These are phyloP conservation scores for Penicillium parvum DNA, from an alignment of 495 filamentous ascomycete genomes.

Conservation along the genomic window DNA sequence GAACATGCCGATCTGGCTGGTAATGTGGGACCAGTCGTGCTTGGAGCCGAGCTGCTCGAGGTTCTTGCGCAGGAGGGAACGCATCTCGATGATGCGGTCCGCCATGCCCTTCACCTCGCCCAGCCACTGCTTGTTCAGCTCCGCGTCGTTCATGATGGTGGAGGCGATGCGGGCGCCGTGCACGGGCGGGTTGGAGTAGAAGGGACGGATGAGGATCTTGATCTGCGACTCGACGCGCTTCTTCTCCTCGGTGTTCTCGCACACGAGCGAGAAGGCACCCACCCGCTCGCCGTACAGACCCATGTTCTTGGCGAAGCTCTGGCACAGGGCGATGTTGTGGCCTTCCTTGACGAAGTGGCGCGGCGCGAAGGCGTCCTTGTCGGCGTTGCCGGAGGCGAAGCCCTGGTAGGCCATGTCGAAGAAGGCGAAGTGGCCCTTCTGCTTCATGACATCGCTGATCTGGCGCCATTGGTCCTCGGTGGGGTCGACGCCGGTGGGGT, in stretches of 20 bases:
- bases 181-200: constrained; percentile 97
- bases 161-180: constrained; percentile 93
- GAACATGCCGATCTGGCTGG: constrained; percentile 98
- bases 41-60: constrained; percentile 90
- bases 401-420: constrained; percentile 99
- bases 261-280: constrained; percentile 91
- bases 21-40: constrained; percentile 98
- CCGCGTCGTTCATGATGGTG: constrained; percentile 83
- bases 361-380: constrained; percentile 88
- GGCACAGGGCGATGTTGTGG: constrained; percentile 81
- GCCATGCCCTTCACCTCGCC: constrained; percentile 98
- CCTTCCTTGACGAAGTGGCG: constrained; percentile 89
- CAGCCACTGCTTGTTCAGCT: constrained; percentile 89
- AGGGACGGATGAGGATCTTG: constrained; percentile 94
- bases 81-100: constrained; percentile 98
- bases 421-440: constrained; percentile 86
- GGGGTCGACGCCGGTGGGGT: constrained; percentile 96
- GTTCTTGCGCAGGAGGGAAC: constrained; percentile 84
- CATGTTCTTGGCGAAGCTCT: constrained; percentile 99
- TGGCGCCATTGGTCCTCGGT: constrained; percentile 88
- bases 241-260: constrained; percentile 81
- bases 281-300: constrained; percentile 98
- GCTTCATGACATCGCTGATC: constrained; percentile 86
- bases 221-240: constrained; percentile 95
- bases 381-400: constrained; percentile 88